Base-by-base conservation (phyloP, 441 rosid genomes). In the Lepidium campestre region DNA sequence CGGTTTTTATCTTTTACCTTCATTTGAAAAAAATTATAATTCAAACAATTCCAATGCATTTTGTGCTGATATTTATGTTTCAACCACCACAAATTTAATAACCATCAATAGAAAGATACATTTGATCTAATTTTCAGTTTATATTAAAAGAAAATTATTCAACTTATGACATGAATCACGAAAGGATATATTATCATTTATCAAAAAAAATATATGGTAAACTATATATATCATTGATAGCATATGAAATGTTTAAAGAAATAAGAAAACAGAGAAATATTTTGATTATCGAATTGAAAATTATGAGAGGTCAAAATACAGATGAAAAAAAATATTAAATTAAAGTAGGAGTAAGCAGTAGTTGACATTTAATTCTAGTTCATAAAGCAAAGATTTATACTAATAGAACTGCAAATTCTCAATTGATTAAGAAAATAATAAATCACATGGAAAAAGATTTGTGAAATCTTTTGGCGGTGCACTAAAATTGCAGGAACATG, bases 401-500 rank as follows among this genome's bases (percentile, higher is more conserved):
- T 56, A 46, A 22, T 64, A 41, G 0, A 47, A 57, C 23, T 57
- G 11, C 47, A 48, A 72, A 32, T 65, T 35, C 25, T 39, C 13
- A 57, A 41, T 13, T 49, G 19, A 34, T 22, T 42, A 58, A 35
- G 18, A 58, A 58, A 48, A 50, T 14, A 41, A 58, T 10, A 65
- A 65, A 67, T 10, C 77, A 73, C 73, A 67, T 73, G 73, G 73
- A 73, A 61, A 73, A 61, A 73, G 77, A 73, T 73, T 73, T 73
- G 73, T 61, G 77, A 73, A 73, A 73, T 73, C 73, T 73, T 67
- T 46, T 13, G 77, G 73, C 69, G 73, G 77, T 73, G 77, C 77
- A 67, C 58, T 67, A 67, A 4, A 54, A 67, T 39, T 13, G 65
- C 73, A 73, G 77, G 77, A 73, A 73, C 77, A 67, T 60, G 77